Evolutionary conservation across 805 yeast genomes (phyloP).

Genomic region (Lachancea waltii): DNA sequence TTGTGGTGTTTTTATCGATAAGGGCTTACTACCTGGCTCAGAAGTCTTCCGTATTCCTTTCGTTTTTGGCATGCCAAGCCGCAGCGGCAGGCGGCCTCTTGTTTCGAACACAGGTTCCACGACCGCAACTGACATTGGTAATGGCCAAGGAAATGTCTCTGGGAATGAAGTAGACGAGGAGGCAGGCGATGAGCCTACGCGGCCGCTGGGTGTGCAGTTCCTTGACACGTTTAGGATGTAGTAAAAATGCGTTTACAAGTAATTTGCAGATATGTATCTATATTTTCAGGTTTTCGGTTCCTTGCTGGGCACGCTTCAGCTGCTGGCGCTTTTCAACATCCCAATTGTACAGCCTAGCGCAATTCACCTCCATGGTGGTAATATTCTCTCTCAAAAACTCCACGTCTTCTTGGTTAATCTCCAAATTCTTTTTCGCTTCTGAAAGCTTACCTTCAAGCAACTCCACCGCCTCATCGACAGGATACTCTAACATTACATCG

Average conservation of each 20-base stretch:
- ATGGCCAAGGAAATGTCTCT: slow-evolving; percentile 21
- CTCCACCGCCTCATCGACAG: slow-evolving; percentile 77
- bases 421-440: slow-evolving; percentile 53
- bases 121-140: slow-evolving; percentile 9
- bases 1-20: slow-evolving; percentile 39
- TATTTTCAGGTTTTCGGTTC: slow-evolving; percentile 8
- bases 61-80: background rate
- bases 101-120: slow-evolving; percentile 1
- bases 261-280: slow-evolving; percentile 1
- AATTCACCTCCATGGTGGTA: slow-evolving; percentile 96
- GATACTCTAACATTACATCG: slow-evolving; percentile 93
- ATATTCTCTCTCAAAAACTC: slow-evolving; percentile 87
- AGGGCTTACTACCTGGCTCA: slow-evolving; percentile 39
- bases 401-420: slow-evolving; percentile 72
- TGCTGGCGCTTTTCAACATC: slow-evolving; percentile 67
- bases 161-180: slow-evolving; percentile 25
- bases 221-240: slow-evolving; percentile 51
- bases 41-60: slow-evolving; percentile 16
- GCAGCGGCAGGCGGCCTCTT: slow-evolving; percentile 1
- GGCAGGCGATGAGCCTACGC: slow-evolving; percentile 51
- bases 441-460: slow-evolving; percentile 56
- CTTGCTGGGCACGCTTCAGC: slow-evolving; percentile 32
- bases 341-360: slow-evolving; percentile 88
- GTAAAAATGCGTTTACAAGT: slow-evolving; percentile 1
- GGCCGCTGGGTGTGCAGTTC: slow-evolving; percentile 56